Conservation (phyloP, 164 flowering plant genomes). For the Macadamia tetraphylla region DNA sequence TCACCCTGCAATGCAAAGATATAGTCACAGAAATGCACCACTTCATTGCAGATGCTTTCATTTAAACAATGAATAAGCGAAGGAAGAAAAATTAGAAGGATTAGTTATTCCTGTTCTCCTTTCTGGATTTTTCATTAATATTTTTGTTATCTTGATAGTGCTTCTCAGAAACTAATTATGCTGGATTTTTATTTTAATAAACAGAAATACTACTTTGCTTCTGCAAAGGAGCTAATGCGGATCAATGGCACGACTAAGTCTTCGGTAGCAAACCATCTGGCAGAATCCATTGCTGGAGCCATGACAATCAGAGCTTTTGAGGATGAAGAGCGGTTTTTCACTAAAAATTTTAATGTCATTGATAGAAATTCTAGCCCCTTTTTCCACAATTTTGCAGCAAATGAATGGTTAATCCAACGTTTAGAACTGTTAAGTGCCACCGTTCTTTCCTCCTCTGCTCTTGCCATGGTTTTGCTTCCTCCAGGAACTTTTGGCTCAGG, state of each 20-base stretch:
- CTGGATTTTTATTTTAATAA: neutral
- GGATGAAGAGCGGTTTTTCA: conserved; percentile 51
- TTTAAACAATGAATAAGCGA: no score
- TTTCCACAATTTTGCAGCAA: conserved; percentile 70
- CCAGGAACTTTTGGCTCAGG: conserved; percentile 59
- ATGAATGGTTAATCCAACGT: conserved; percentile 78
- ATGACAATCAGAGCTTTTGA: conserved; percentile 66
- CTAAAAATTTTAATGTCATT: conserved; percentile 42
- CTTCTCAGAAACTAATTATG: no score
- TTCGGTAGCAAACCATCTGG: conserved; percentile 44
- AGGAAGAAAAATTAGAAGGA: no score
- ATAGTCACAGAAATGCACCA: no score
- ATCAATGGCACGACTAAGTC: conserved; percentile 74
- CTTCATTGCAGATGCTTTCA: no score
- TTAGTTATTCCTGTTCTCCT: no score
- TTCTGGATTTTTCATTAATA: no score
- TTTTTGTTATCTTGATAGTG: no score
- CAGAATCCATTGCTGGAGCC: conserved; percentile 66
- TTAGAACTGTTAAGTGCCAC: conserved; percentile 57
- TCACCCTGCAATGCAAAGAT: no score
- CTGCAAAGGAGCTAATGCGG: conserved; percentile 76
- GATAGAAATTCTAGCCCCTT: conserved; percentile 64
- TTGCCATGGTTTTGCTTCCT: conserved; percentile 54
- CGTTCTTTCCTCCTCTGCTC: conserved; percentile 63
- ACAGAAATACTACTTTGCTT: conserved; percentile 63